Evolutionary conservation across 148 eudicot genomes (phyloP), one percentile per base, ranked within the genome.

Genomic region (Amaranthus hypochondriacus): DNA sequence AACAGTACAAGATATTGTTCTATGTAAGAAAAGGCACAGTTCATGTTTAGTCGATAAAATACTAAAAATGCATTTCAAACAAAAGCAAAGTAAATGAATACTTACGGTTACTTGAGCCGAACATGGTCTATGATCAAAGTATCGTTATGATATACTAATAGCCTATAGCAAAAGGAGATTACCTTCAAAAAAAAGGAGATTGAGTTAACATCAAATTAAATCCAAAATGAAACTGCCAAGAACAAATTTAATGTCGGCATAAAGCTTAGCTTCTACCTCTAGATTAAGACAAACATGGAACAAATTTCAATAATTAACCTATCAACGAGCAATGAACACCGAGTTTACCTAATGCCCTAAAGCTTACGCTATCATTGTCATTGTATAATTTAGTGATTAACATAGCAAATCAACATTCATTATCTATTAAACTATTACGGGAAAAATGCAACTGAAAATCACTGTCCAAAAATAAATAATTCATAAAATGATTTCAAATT

Each of bases 81-180:
- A 18, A 46, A 13, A 44, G 5, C 43, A 15, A 43, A 21, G 46
- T 58, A 71, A 71, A 39, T 11, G 52, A 72, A 48, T 50, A 80
- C 86, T 84, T 84, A 87, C 89, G 80, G 56, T 62, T 80, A 70
- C 68, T 84, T 44, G 89, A 84, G 62, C 84, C 84, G 69, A 84
- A 87, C 89, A 87, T 87, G 68, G 64, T 78, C 75, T 74, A 65
- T 18, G 48, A 51, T 9, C 57, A 67, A 60, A 28, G 56, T 28
- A 72, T 48, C 70, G 54, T 65, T 59, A 71, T 72, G 75, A 62
- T 64, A 58, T 55, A 69, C 54, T 61, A 53, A 39, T 69, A 13
- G 48, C 21, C 68, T 48, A 4, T 4, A 28, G 28, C 68, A 65
- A 46, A 65, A 63, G 13, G 46, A 44, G 48, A 62, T 6, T 43